phyloP scores from a whole-genome alignment of 208 protist genomes.

The Crithidia brevicula region DNA sequence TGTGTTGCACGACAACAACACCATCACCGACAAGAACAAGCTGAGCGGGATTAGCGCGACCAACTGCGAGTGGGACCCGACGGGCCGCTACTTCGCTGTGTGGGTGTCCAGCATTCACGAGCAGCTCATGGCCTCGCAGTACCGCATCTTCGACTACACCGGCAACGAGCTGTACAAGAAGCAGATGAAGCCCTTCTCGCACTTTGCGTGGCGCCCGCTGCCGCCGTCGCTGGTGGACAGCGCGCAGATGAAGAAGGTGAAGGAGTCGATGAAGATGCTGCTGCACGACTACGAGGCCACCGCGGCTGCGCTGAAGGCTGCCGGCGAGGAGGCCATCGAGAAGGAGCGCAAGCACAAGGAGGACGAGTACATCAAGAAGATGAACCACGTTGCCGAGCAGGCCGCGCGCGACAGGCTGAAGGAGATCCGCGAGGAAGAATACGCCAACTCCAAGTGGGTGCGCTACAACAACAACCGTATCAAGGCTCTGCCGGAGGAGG shows the following conservation, averaged over 20 bases:
- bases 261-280: slow-evolving; percentile 59
- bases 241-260: slow-evolving; percentile 62
- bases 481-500: slow-evolving; percentile 67
- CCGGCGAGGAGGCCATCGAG: slow-evolving; percentile 41
- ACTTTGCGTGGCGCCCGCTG: slow-evolving; percentile 92
- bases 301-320: slow-evolving; percentile 40
- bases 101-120: slow-evolving; percentile 80
- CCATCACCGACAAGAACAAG: slow-evolving; percentile 67
- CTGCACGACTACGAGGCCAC: slow-evolving; percentile 73
- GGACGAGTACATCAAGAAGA: slow-evolving; percentile 75
- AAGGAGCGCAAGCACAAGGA: slow-evolving; percentile 65
- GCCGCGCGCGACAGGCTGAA: slow-evolving; percentile 49
- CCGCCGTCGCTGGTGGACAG: slow-evolving; percentile 60
- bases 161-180: slow-evolving; percentile 77
- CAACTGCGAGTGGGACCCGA: slow-evolving; percentile 92
- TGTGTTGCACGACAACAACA: slow-evolving; percentile 71
- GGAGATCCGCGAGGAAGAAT: slow-evolving; percentile 62
- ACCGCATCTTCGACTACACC: slow-evolving; percentile 87
- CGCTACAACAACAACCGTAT: slow-evolving; percentile 74
- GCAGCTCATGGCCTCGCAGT: slow-evolving; percentile 59
- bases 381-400: slow-evolving; percentile 69
- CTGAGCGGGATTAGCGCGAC: slow-evolving; percentile 57
- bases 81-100: slow-evolving; percentile 85
- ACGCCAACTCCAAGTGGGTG: slow-evolving; percentile 65
- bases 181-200: slow-evolving; percentile 67